Evolutionary conservation across 2,329 filamentous ascomycete genomes (phyloP).

Genomic region (Colletotrichum theobromicola): DNA sequence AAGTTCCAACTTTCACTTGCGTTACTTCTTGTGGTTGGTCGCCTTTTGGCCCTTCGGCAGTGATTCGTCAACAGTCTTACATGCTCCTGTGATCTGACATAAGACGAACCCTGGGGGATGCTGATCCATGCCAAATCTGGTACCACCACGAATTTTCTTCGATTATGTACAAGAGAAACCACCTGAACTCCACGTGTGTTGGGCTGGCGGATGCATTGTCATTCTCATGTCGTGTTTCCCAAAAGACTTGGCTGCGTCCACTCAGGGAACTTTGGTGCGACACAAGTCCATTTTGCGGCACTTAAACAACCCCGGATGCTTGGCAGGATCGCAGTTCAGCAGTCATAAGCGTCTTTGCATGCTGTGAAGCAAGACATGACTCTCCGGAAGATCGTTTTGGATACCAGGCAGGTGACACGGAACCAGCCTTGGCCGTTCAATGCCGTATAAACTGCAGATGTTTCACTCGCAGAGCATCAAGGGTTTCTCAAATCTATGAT

Average conservation of each 20-base stretch:
- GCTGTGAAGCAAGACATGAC: not conserved
- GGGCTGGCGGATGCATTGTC: not conserved
- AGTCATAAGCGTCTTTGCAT: not conserved
- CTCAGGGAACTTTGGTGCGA: not conserved
- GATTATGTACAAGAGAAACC: not conserved
- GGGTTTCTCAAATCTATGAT: not conserved
- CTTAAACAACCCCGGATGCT: not conserved
- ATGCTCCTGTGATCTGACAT: not conserved
- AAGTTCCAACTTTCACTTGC: not conserved
- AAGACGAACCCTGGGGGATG: not conserved
- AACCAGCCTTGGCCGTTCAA: no score
- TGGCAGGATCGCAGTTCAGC: not conserved
- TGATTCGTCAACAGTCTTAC: not conserved
- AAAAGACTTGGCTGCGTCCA: not conserved
- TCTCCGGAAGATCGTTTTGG: not conserved
- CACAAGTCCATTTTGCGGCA: not conserved
- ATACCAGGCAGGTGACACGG: no score
- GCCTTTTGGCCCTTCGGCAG: not conserved
- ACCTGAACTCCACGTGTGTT: not conserved
- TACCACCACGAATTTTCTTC: not conserved
- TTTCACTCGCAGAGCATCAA: not conserved
- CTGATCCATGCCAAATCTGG: not conserved
- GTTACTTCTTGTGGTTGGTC: not conserved
- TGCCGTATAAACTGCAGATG: fast-evolving
- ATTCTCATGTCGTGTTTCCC: not conserved